These are phyloP conservation scores for Phytopythium helicoides DNA, from an alignment of 352 stramenopile species.

Conservation along the genomic window DNA sequence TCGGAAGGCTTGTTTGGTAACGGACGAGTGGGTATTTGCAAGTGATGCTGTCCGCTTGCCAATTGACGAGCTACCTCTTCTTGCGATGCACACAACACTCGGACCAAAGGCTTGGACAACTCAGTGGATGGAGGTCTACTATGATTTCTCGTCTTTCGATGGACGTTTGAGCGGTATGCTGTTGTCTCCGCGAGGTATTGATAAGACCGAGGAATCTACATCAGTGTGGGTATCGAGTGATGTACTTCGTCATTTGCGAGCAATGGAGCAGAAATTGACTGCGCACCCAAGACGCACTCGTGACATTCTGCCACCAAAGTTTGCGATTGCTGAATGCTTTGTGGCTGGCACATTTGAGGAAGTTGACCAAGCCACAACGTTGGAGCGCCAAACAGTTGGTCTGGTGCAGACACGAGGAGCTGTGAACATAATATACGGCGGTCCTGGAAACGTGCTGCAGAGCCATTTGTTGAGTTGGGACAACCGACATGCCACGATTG, in stretches of 20 bases:
- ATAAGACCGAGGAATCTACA: neutral
- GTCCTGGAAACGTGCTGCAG: conserved; percentile 16
- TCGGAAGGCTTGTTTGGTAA: conserved; percentile 6
- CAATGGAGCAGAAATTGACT: no score
- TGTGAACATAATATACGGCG: conserved; percentile 24
- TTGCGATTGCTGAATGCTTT: conserved; percentile 22
- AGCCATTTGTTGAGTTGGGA: conserved; percentile 26
- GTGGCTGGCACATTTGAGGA: conserved; percentile 13
- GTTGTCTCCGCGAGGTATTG: conserved; percentile 10
- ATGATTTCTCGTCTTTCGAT: conserved; percentile 19
- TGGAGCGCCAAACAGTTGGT: conserved; percentile 17
- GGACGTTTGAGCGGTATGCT: conserved; percentile 6
- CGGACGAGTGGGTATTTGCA: conserved; percentile 8
- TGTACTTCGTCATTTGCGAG: conserved; percentile 3
- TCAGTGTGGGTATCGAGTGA: conserved; percentile 8
- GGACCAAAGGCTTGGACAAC: conserved; percentile 1
- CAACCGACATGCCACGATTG: conserved; percentile 20
- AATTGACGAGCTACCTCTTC: conserved; percentile 3
- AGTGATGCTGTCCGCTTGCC: neutral
- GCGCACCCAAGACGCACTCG: neutral
- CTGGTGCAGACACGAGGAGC: conserved; percentile 16
- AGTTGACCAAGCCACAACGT: conserved; percentile 8
- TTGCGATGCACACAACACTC: conserved; percentile 4
- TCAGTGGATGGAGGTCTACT: conserved; percentile 7
- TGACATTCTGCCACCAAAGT: conserved; percentile 8